Evolutionary conservation across 140 eudicot genomes (phyloP), one percentile per base, ranked within the genome.

Genomic region (Cichorium intybus): DNA sequence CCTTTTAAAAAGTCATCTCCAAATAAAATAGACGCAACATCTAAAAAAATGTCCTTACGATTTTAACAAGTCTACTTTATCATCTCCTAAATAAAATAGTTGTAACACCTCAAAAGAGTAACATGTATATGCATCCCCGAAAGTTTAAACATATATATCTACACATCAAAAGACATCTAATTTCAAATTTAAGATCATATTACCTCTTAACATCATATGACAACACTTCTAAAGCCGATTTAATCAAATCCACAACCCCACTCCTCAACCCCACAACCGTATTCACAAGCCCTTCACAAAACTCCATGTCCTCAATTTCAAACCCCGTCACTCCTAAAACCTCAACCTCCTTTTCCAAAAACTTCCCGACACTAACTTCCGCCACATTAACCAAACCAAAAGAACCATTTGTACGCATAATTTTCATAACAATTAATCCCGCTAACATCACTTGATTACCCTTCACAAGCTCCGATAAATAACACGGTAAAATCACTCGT

Each of bases 401-500:
- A 23, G 91, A 80, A 45, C 72, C 82, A 27, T 74, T 86, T 15
- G 84, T 84, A 73, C 86, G 95, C 96, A 84, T 86, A 51, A 77
- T 78, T 67, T 75, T 89, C 10, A 82, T 80, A 9, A 89, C 95
- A 12, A 94, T 73, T 64, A 94, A 69, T 29, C 95, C 99, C 4
- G 97, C 99, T 22, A 89, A 75, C 72, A 94, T 56, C 73, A 84
- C 87, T 70, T 84, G 99, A 57, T 86, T 82, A 1, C 84, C 79
- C 80, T 78, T 86, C 81, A 94, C 96, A 35, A 89, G 95, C 82
- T 94, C 99, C 1, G 95, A 56, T 18, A 94, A 11, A 67, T 86
- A 89, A 64, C 72, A 82, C 0, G 97, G 99, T 35, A 94, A 81
- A 0, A 84, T 53, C 43, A 82, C 11, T 12, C 60, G 82, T 53